Base-by-base conservation (phyloP, 2,329 filamentous ascomycete species). In the Exophiala sideris region DNA sequence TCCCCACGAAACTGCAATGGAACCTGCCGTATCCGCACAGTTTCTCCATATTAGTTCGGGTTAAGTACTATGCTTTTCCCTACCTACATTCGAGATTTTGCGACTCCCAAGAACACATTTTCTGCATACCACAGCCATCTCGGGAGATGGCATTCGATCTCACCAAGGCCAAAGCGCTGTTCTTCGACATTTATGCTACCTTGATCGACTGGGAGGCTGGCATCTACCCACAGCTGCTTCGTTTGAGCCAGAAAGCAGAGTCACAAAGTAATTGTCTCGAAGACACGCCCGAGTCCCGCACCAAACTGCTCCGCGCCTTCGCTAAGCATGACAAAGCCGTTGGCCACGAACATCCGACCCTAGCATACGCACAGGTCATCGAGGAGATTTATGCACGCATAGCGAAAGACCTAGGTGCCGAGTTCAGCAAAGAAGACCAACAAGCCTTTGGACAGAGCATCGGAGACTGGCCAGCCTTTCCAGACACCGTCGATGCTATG, bases 181-280 rank as follows among this genome's bases (percentile, higher is more conserved):
- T 82, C 65, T 90, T 91, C 70, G 88, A 92, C 70, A 84, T 87
- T 73, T 91, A 88, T 68, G 87, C 87, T 68, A 91, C 88, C 0
- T 78, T 91, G 3, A 82, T 91, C 57, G 86, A 91, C 74, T 90
- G 86, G 86, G 85, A 90, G 68, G 66, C 73, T 9, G 86, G 86
- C 55, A 79, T 89, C 52, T 48, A 48, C 16, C 33, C 34, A 3
- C 44, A 48, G 24, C 38, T 56, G 24, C 41, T 45, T 7, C 11
- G 38, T 1, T 41, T 56, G 20, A 52, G 16, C 21, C 34, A 49
- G n/a, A 18, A 35, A 18, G 8, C 34, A 10, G 36, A 36, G 10
- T 11, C 36, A 6, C 24, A 12, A 12, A 8, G 42, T 11, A 5
- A 33, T 21, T 18, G 48, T 18, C 45, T 24, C 8, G 38, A 34